Base-by-base conservation (phyloP, 441 rosid species). In the Bocquillonia castaneifolia region DNA sequence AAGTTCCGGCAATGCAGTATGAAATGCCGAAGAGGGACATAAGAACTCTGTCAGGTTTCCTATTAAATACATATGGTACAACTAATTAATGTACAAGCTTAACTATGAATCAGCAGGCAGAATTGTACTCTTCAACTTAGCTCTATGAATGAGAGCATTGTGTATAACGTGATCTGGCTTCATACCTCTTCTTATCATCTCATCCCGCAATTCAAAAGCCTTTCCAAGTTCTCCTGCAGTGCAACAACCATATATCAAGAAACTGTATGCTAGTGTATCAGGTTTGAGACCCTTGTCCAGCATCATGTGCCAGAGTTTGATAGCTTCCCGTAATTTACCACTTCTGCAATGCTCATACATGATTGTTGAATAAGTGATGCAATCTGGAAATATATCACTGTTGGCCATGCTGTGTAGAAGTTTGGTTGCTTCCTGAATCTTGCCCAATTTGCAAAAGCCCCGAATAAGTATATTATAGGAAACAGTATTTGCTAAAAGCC, bases 321-420 rank as follows among this genome's bases (percentile, higher is more conserved):
- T 59, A 9, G 97, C 94, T 76, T 84, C 85, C 57, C 65, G 73
- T 73, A 93, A 78, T 67, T 78, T 63, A 10, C 84, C 86, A 74
- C 74, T 76, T 77, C 72, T 78, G 68, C 94, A 86, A 10, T 78
- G 80, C 81, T 91, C 88, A 55, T 80, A 77, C 55, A 93, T 88
- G 74, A 93, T 73, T 9, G 96, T 93, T 25, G 98, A 86, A 72
- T 89, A 91, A 5, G 96, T 88, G 69, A 93, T 79, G 72, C 94
- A 88, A 77, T 91, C 96, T 3, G 96, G 98, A 20, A 74, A 76
- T 64, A 88, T 69, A 55, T 84, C 87, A 28, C 69, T 75, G 25
- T 65, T 81, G 23, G 74, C 45, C 98, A 93, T 93, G 72, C 77
- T 84, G 48, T 45, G 78, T 55, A 91, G 52, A 53, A 88, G 80